phyloP scores from a whole-genome alignment of 2,329 filamentous ascomycete species.

The Xylaria arbuscula region DNA sequence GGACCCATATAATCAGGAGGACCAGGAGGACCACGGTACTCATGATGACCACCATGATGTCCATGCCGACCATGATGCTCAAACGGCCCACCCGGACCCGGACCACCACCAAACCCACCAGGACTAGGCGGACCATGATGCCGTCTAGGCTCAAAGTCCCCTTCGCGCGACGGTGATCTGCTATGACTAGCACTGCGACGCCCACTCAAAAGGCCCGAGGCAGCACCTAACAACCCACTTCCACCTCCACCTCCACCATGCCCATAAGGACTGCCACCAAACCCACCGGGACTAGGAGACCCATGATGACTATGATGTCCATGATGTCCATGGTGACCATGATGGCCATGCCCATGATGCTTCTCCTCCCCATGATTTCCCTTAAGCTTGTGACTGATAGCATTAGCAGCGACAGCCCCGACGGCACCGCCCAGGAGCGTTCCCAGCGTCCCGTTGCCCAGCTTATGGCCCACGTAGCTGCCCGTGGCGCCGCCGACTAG shows the following conservation, averaged over 20 bases:
- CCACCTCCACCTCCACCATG: constrained; percentile 15
- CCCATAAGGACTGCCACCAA: constrained; percentile 13
- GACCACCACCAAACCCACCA: constrained; percentile 28
- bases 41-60: background rate
- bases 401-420: constrained; percentile 67
- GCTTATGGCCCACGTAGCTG: constrained; percentile 64
- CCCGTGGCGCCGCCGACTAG: constrained; percentile 65
- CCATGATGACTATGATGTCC: background rate
- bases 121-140: background rate
- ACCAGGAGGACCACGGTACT: background rate
- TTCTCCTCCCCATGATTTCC: constrained; percentile 50
- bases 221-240: constrained; percentile 41
- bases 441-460: constrained; percentile 64
- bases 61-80: background rate
- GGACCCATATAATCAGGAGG: background rate
- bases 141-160: background rate
- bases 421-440: constrained; percentile 64
- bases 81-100: constrained; percentile 22
- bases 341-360: constrained; percentile 26
- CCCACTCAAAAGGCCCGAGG: constrained; percentile 39
- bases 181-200: constrained; percentile 1
- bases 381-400: constrained; percentile 59
- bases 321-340: constrained; percentile 21
- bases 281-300: too few relatives aligned
- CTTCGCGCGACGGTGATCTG: background rate